A percentile compares a stretch with the other conserved stretches of the same genome.
These are phyloP conservation scores for Pseudogymnoascus sp. DNA, from an alignment of 2,329 filamentous ascomycete species.

Conservation along the genomic window DNA sequence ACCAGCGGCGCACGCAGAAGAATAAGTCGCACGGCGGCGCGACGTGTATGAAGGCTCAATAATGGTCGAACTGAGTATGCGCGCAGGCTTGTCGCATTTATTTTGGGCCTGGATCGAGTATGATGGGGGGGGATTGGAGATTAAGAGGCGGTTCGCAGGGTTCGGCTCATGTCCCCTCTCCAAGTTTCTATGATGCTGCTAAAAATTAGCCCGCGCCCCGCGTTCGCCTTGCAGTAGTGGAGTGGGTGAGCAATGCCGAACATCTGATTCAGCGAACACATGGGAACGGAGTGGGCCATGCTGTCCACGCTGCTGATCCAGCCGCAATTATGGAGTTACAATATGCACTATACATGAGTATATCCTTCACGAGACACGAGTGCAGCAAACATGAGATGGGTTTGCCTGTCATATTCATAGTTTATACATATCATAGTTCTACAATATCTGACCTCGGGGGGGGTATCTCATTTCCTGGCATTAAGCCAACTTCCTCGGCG, in stretches of 20 bases:
- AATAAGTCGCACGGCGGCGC: conserved; percentile 2
- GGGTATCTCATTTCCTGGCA: conserved; percentile 4
- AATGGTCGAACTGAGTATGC: neutral
- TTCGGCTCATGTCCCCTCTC: conserved; percentile 4
- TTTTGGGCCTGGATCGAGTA: neutral
- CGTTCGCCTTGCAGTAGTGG: conserved; percentile 2
- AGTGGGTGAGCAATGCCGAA: conserved; percentile 6
- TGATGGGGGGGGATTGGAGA: neutral
- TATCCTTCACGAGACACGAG: neutral
- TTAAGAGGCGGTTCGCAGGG: neutral
- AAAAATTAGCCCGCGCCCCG: conserved; percentile 2
- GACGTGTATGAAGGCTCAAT: neutral
- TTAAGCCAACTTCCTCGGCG: neutral
- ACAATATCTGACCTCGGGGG: neutral
- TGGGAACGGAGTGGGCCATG: conserved; percentile 1
- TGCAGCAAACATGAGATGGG: neutral
- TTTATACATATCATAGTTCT: neutral
- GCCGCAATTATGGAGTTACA: neutral
- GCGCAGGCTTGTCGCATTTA: conserved; percentile 3
- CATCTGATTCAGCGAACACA: conserved; percentile 5
- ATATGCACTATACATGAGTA: neutral
- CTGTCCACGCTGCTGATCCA: neutral
- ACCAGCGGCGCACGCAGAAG: conserved; percentile 3
- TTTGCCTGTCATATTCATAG: neutral
- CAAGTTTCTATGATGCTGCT: conserved; percentile 7